phyloP scores from a whole-genome alignment of 345 rosid species.

The Brassica rapa region DNA sequence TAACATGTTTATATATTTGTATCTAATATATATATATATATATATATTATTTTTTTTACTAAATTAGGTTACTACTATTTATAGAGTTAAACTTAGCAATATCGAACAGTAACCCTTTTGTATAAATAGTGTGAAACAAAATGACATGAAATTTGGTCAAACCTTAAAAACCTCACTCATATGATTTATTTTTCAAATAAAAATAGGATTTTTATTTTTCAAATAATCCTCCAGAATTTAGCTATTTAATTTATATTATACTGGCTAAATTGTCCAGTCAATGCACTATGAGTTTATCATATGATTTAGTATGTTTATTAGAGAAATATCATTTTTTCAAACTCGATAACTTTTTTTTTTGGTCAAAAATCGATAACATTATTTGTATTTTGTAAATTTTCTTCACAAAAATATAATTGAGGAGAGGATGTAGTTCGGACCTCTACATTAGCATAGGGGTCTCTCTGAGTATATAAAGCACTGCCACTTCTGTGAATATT shows the following conservation, averaged over 20 bases:
- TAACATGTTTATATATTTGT: not conserved
- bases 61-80: not conserved
- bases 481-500: conserved; percentile 31
- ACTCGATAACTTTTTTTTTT: not conserved
- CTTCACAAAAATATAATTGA: not conserved
- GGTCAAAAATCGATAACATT: not conserved
- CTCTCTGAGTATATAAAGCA: conserved; percentile 20
- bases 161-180: not conserved
- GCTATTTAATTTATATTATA: not conserved
- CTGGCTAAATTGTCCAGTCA: not conserved
- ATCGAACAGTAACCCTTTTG: not conserved
- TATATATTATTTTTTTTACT: not conserved
- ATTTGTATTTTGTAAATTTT: not conserved
- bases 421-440: conserved; percentile 33
- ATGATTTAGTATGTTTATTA: not conserved
- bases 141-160: not conserved
- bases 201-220: not conserved
- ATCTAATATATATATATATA: not conserved
- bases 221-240: not conserved
- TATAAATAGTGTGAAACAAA: not conserved
- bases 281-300: not conserved
- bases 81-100: not conserved
- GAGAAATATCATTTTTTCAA: not conserved
- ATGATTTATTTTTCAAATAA: not conserved
- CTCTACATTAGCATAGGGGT: conserved; percentile 31